Evolutionary conservation across 768 basidiomycete species (phyloP).

Genomic region (Strobilomyces echinocephalus): DNA sequence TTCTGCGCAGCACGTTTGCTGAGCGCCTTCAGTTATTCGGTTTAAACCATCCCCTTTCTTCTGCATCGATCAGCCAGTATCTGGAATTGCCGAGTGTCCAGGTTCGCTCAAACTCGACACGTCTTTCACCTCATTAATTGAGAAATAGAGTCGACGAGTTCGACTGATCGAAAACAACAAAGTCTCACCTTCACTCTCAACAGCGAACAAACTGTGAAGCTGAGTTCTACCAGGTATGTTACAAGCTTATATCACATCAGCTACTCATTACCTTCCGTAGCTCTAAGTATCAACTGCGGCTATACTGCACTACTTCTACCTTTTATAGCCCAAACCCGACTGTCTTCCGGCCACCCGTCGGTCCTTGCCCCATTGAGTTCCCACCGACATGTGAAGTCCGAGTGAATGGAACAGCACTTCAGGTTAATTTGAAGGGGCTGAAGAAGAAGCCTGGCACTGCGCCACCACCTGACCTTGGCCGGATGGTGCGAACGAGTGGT

Average conservation of each 20-base stretch:
- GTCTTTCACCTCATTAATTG: constrained; percentile 3
- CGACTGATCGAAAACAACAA: constrained; percentile 71
- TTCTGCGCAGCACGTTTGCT: constrained; percentile 4
- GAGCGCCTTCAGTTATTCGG: constrained; percentile 47
- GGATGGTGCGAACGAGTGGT: constrained; percentile 35
- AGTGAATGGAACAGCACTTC: constrained; percentile 65
- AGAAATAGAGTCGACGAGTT: constrained; percentile 63
- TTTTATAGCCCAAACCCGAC: constrained; percentile 52
- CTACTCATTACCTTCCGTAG: constrained; percentile 33
- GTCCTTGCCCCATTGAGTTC: constrained; percentile 80
- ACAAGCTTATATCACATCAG: background rate
- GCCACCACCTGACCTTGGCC: constrained; percentile 73
- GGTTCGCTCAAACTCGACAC: constrained; percentile 40
- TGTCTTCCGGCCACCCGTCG: constrained; percentile 47
- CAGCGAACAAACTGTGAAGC: constrained; percentile 57
- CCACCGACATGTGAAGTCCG: constrained; percentile 89
- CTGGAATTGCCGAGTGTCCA: constrained; percentile 68
- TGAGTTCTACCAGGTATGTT: constrained; percentile 53
- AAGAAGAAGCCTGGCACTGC: constrained; percentile 96
- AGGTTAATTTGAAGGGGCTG: constrained; percentile 79
- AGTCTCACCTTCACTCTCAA: constrained; percentile 59
- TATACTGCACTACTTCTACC: constrained; percentile 84
- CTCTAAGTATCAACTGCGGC: constrained; percentile 70
- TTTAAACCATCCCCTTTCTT: constrained; percentile 84
- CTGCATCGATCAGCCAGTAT: constrained; percentile 59